phyloP scores from a whole-genome alignment of 257 asterid genomes.

The Nicotiana knightiana region DNA sequence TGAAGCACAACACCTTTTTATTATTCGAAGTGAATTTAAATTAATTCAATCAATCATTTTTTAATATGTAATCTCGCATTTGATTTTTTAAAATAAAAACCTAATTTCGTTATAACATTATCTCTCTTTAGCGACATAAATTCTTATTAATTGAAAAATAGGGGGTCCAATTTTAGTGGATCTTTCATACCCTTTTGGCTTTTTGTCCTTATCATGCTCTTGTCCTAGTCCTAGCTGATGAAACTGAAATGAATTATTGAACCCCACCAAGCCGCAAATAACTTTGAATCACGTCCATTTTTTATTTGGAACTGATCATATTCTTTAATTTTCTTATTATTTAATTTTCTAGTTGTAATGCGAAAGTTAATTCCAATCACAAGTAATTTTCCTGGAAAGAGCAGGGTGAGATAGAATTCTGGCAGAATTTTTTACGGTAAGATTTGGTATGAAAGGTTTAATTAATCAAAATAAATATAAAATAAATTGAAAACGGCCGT shows the following conservation, averaged over 20 bases:
- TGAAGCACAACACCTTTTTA: not conserved
- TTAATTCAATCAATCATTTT: too few species aligned
- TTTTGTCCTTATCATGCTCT: not conserved
- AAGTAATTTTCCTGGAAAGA: not conserved
- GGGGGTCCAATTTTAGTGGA: too few species aligned
- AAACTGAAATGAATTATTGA: not conserved
- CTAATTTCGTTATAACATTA: too few species aligned
- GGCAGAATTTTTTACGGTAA: not conserved
- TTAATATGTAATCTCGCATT: too few species aligned
- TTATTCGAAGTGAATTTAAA: too few species aligned
- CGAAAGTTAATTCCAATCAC: not conserved
- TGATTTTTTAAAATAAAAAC: too few species aligned
- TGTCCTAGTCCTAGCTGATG: not conserved
- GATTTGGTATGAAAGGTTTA: not conserved
- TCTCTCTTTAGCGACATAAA: too few species aligned
- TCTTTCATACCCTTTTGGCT: not conserved
- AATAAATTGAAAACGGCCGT: too few species aligned
- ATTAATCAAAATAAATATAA: not conserved
- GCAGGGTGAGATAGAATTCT: not conserved
- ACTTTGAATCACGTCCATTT: not conserved
- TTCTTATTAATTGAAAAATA: too few species aligned
- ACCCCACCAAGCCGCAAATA: slow-evolving; percentile 1
- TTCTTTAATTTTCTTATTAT: not conserved
- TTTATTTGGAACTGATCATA: not conserved
- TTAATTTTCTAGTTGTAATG: not conserved